These are phyloP conservation scores for Epicoccum sorghinum DNA, from an alignment of 2,329 filamentous ascomycete genomes.

Conservation along the genomic window DNA sequence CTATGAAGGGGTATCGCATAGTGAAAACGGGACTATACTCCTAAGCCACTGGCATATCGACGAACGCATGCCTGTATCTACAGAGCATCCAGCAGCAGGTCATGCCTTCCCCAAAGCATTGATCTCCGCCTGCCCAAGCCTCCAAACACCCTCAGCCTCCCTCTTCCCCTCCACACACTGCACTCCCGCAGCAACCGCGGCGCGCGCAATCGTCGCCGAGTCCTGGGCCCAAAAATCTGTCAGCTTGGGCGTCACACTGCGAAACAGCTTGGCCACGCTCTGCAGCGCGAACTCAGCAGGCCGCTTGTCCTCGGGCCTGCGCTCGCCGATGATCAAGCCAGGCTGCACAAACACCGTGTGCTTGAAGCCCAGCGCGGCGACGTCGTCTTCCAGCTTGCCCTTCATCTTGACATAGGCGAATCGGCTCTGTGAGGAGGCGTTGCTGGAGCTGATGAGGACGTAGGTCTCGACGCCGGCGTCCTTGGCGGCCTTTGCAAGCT, in stretches of 20 bases:
- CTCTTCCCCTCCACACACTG: conserved; percentile 48
- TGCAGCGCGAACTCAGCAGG: conserved; percentile 63
- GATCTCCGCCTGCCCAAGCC: conserved; percentile 67
- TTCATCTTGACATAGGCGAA: conserved; percentile 76
- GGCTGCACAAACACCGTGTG: conserved; percentile 76
- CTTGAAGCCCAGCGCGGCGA: conserved; percentile 75
- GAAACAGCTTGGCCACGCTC: conserved; percentile 62
- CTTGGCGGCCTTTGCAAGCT: conserved; percentile 76
- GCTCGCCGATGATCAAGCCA: conserved; percentile 74
- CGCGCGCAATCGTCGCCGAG: conserved; percentile 64
- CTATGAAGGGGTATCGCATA: conserved; percentile 6
- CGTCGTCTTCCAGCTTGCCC: conserved; percentile 79
- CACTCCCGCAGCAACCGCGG: conserved; percentile 14
- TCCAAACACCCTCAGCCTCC: conserved; percentile 66
- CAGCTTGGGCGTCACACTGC: conserved; percentile 51
- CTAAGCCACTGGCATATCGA: not conserved
- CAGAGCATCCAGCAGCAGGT: not conserved
- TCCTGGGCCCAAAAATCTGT: conserved; percentile 77
- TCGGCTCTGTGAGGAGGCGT: conserved; percentile 57
- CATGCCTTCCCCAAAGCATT: conserved; percentile 64
- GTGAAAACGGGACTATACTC: not conserved
- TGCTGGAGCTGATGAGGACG: conserved; percentile 72
- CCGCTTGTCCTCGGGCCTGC: conserved; percentile 62
- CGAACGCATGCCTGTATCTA: not conserved
- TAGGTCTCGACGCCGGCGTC: conserved; percentile 74